Base-by-base conservation (phyloP, 345 rosid species). In the Brassica nigra region DNA sequence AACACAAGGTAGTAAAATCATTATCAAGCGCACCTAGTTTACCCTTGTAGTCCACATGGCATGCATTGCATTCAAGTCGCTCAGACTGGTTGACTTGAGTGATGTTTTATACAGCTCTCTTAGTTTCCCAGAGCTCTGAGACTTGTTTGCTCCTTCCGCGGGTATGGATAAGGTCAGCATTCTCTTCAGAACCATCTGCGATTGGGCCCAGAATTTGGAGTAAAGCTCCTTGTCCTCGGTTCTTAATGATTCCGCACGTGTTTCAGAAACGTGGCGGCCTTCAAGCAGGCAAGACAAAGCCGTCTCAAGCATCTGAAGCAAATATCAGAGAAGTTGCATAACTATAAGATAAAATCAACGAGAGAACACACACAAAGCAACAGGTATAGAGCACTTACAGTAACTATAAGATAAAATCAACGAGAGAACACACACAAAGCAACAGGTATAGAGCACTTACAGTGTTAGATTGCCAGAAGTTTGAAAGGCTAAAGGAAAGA, bases 101-200 rank as follows among this genome's bases (percentile, higher is more conserved):
- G 97, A 87, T 90, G 86, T 85, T 73, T 84, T 92, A 74, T 95
- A 95, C 0, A 92, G 91, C 59, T 91, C 94, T 80, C 88, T 92
- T 18, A 92, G 89, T 82, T 91, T 92, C 64, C 58, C 78, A 27
- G 84, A 66, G 54, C 68, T 28, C n/a, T 84, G 77, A 76, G 87
- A 55, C 57, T 82, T 71, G 76, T 84, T 90, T 62, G 75, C 85
- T 27, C 79, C 59, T 74, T 79, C 87, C 16, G 57, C 72, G 0
- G 89, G 75, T 11, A 90, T 75, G 58, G 90, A 57, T 27, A 75
- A 39, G 5, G 90, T 71, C 78, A 94, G 28, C 90, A 92, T 87
- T 69, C 85, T 88, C 87, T 87, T 95, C 63, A 95, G 78, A 75
- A 92, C 78, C 82, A 37, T 74, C 86, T 90, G 99, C 76, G 90